Evolutionary conservation across 192 early-diverging fungal species (phyloP), one percentile per base, ranked within the genome.

Genomic region (Backusella sp.): DNA sequence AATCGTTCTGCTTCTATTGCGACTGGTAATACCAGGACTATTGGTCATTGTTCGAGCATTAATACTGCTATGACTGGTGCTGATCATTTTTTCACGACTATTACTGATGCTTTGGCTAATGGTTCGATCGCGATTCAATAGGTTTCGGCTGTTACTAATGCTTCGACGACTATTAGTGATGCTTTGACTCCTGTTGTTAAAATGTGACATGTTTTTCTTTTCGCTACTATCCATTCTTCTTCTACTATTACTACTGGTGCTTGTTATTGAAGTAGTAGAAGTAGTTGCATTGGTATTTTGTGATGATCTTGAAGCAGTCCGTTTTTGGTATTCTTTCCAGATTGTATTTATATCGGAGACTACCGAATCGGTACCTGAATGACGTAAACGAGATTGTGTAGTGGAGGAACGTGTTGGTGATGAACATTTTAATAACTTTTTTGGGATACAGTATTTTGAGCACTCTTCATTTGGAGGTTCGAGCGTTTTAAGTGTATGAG

Each of bases 291-390:
- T 21, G 19, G 6, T 26, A 26, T 62, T 9, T 14, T 62, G 21
- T 28, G 26, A 62, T 62, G 56, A 26, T 62, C 21, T 62, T 3
- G 56, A 28, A 28, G 56, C 28, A 12, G 56, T 62, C 56, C 11
- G 56, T 12, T 62, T 62, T 28, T 71, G 70, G 28, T 71, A 71
- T 41, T 71, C 70, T 71, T 49, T 71, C 70, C 70, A 71, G 11
- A 71, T 71, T 15, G 26, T 49, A 9, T 46, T 39, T 49, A 71
- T 71, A 9, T 71, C 42, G 26, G 70, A 71, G 19, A 17, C 41
- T 14, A 26, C 41, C 23, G 23, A 30, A 19, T 12, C 14, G 23
- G 26, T 49, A 15, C 28, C 70, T 23, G 35, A 32, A 46, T 26
- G 39, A 30, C 26, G 70, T 71, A 62, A 4, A 4, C 23, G 12